These are phyloP conservation scores for Ailanthus altissimus DNA, from an alignment of 345 rosid species.

Conservation along the genomic window DNA sequence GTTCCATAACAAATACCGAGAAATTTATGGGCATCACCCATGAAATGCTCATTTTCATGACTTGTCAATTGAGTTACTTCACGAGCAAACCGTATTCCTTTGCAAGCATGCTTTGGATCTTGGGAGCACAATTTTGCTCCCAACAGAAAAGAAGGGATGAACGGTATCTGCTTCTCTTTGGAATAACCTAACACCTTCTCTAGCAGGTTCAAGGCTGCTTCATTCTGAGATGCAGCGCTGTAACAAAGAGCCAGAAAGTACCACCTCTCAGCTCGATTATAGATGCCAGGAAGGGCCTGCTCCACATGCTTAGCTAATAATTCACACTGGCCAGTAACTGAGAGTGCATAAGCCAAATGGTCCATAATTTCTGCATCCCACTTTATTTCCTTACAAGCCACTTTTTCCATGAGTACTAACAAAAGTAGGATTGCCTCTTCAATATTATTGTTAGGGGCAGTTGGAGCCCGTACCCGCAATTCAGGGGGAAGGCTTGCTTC, in stretches of 20 bases:
- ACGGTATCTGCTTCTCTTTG: conserved; percentile 60
- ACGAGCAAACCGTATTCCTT: conserved; percentile 65
- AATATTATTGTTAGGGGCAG: conserved; percentile 47
- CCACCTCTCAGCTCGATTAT: conserved; percentile 80
- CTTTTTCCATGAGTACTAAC: conserved; percentile 69
- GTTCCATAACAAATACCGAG: conserved; percentile 86
- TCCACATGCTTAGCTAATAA: conserved; percentile 71
- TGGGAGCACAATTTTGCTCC: conserved; percentile 84
- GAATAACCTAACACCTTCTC: conserved; percentile 65
- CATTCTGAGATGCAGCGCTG: conserved; percentile 69
- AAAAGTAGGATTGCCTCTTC: conserved; percentile 89
- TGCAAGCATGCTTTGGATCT: conserved; percentile 57
- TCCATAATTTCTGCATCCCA: conserved; percentile 91
- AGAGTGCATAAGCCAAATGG: conserved; percentile 76
- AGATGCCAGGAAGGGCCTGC: conserved; percentile 71
- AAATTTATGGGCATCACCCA: conserved; percentile 61
- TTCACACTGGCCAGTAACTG: conserved; percentile 68
- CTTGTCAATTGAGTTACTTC: conserved; percentile 43
- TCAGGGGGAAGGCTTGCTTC: conserved; percentile 55
- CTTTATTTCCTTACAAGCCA: conserved; percentile 57
- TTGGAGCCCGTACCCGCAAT: conserved; percentile 38
- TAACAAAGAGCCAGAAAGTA: conserved; percentile 87
- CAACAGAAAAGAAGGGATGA: conserved; percentile 56
- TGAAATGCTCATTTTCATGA: conserved; percentile 49
- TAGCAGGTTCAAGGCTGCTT: conserved; percentile 71